These are phyloP conservation scores for Herpetospermum pedunculosum DNA, from an alignment of 306 rosid genomes.

Conservation along the genomic window DNA sequence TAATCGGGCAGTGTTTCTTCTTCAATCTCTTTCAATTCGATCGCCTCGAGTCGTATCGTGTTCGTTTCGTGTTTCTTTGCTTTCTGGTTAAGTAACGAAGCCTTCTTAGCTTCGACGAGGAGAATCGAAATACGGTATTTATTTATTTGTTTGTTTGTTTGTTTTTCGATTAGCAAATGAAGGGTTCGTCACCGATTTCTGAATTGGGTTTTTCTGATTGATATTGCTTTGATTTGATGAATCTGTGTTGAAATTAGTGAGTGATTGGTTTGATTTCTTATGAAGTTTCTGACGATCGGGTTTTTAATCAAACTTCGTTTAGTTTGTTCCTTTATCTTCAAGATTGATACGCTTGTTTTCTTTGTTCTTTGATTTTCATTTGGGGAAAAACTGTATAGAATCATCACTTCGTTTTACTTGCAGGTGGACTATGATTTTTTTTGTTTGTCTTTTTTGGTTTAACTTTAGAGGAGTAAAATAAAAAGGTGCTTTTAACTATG, in stretches of 20 bases:
- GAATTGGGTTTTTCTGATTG: not conserved
- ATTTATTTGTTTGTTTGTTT: not conserved
- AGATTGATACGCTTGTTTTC: not conserved
- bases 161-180: not conserved
- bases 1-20: not conserved
- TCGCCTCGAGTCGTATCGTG: not conserved
- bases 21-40: not conserved
- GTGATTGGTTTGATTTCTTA: not conserved
- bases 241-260: not conserved
- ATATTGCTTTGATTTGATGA: not conserved
- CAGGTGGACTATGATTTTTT: not conserved
- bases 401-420: not conserved
- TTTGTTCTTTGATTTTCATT: not conserved
- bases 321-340: not conserved
- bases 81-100: constrained; percentile 21
- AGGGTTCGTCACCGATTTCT: not conserved
- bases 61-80: constrained; percentile 24
- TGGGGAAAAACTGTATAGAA: not conserved
- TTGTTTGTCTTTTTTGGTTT: not conserved
- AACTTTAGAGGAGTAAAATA: not conserved
- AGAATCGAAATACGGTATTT: constrained; percentile 16
- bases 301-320: not conserved
- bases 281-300: not conserved
- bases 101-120: not conserved
- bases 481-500: not conserved